Base-by-base conservation (phyloP, 1,284 basidiomycete genomes). In the Omphalotus olearius region DNA sequence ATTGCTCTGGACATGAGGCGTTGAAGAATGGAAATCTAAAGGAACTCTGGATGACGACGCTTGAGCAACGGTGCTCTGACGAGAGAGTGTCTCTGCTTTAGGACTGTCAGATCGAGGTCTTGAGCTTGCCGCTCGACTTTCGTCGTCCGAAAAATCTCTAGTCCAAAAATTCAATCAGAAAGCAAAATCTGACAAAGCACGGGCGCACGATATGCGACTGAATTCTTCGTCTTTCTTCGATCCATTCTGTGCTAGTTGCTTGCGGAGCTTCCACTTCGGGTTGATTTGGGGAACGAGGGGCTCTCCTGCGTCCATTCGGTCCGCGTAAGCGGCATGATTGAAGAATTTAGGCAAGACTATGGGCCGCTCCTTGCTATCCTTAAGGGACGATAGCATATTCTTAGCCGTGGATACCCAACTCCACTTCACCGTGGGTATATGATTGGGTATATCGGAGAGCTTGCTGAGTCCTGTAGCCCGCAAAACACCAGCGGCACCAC, bases 401-500 rank as follows among this genome's bases (percentile, higher is more conserved):
- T n/a, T 61, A 58, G 33, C 25, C 5, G 36, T 17, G 4, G 72
- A 57, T 11, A 84, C 67, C 85, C 85, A 88, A 9, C 58, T 59
- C 85, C 85, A 87, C 16, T 59, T 76, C 17, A 88, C 71, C 10
- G 78, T 82, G 3, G 82, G 82, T 14, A 88, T 81, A 45, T 77
- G 67, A 17, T 73, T 62, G 1, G 85, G 85, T 43, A 88, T 82
- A 6, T 84, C 74, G 5, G 63, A 64, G 7, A 84, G 58, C 3
- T 60, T 70, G 57, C 72, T 76, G 14, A 85, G 56, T 0, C 76
- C 75, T 54, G 66, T 63, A 44, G 60, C 82, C 45, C 52, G 73
- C 60, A 66, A 62, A 37, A 58, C 70, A 51, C 55, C 58, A 37
- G 62, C 47, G 5, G 45, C 37, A n/a, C 40, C 47, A 6, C 16